Conservation (phyloP, 2,329 filamentous ascomycete genomes). For the Diaporthe velutina region DNA sequence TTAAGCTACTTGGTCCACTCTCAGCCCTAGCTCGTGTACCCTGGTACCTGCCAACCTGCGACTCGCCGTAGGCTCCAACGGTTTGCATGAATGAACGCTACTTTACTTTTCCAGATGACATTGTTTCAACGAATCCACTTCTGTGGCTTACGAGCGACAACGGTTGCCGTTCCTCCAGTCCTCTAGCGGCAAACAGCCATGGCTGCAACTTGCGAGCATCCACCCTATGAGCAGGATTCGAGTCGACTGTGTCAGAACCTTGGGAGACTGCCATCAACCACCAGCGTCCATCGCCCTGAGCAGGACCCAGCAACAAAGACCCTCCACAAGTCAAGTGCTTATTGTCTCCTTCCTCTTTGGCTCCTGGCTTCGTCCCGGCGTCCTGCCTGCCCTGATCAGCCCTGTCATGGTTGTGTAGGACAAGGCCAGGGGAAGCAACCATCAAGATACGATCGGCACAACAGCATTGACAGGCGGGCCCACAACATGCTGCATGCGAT, state of each 20-base stretch:
- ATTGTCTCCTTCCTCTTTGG: background rate
- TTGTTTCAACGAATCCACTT: conserved; percentile 7
- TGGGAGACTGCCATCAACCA: background rate
- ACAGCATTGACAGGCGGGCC: background rate
- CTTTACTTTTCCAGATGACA: background rate
- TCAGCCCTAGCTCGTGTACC: background rate
- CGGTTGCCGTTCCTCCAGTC: background rate
- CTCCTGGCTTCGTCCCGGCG: background rate
- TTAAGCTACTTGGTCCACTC: background rate
- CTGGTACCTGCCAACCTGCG: background rate
- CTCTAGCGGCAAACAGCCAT: background rate
- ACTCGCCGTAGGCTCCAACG: background rate
- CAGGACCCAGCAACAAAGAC: background rate
- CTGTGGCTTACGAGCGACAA: background rate
- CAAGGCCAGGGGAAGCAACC: background rate
- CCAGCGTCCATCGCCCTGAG: too few species aligned
- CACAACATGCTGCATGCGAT: background rate
- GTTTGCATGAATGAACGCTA: conserved; percentile 5
- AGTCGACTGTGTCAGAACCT: background rate
- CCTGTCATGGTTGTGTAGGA: background rate
- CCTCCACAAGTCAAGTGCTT: background rate
- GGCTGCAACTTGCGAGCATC: background rate
- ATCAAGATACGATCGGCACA: background rate
- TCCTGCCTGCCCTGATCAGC: background rate
- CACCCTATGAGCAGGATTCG: background rate